Conservation (phyloP, 2,329 filamentous ascomycete genomes). For the Talaromyces sp. region DNA sequence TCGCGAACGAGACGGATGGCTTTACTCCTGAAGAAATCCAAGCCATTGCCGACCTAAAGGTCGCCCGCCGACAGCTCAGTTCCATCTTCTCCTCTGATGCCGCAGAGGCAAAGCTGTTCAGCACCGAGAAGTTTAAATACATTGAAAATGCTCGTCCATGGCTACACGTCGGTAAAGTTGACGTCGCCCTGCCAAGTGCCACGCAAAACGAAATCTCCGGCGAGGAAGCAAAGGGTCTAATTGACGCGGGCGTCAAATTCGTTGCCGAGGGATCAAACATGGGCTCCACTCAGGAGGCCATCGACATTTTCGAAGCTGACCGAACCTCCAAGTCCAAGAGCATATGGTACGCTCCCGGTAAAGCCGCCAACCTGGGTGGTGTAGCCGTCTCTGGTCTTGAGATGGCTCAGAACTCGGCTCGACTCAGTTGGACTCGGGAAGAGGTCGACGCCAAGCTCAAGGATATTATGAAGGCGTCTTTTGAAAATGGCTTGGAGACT, state of each 20-base stretch:
- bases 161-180: conserved; percentile 83
- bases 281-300: conserved; percentile 95
- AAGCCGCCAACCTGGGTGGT: conserved; percentile 96
- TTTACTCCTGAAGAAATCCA: conserved; percentile 78
- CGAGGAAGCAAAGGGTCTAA: conserved; percentile 80
- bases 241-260: conserved; percentile 72
- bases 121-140: conserved; percentile 67
- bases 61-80: conserved; percentile 76
- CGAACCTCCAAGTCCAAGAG: conserved; percentile 63
- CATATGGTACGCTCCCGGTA: conserved; percentile 95
- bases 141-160: conserved; percentile 83
- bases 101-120: conserved; percentile 43
- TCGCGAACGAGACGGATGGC: conserved; percentile 56
- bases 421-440: conserved; percentile 79
- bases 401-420: conserved; percentile 96
- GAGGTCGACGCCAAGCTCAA: conserved; percentile 90
- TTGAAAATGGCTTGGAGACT: conserved; percentile 82
- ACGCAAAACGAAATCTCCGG: conserved; percentile 97
- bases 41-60: conserved; percentile 79
- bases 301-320: conserved; percentile 85
- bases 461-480: conserved; percentile 91
- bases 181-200: conserved; percentile 86
- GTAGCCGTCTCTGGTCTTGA: conserved; percentile 95
- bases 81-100: conserved; percentile 58
- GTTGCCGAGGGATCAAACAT: conserved; percentile 98